phyloP scores from a whole-genome alignment of 495 filamentous ascomycete genomes.

The Penicillium ucsense region DNA sequence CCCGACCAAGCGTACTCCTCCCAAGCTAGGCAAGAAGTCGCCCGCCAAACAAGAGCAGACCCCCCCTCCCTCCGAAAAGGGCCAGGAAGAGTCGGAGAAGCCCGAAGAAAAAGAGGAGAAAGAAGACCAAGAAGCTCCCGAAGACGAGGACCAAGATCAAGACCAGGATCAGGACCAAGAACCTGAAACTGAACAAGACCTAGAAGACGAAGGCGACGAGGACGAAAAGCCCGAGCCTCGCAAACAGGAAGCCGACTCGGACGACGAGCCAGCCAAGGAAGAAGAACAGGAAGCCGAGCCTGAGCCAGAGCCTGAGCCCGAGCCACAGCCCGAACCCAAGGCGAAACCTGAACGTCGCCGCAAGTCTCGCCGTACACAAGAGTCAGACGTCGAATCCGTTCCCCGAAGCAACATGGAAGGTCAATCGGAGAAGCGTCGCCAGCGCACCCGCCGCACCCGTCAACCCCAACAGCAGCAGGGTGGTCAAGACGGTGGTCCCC shows the following conservation, averaged over 20 bases:
- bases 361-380: slow-evolving; percentile 22
- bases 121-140: slow-evolving; percentile 6
- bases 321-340: slow-evolving; percentile 21
- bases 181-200: background rate
- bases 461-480: slow-evolving; percentile 22
- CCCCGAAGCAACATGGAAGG: slow-evolving; percentile 29
- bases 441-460: slow-evolving; percentile 25
- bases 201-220: slow-evolving; percentile 8
- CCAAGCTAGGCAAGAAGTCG: slow-evolving; percentile 26
- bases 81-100: slow-evolving; percentile 1
- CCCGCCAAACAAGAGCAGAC: slow-evolving; percentile 28
- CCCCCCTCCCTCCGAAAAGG: slow-evolving; percentile 16
- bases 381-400: slow-evolving; percentile 29
- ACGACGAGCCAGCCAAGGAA: slow-evolving; percentile 4
- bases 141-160: slow-evolving; percentile 7
- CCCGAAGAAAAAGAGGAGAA: slow-evolving; percentile 8
- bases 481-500: slow-evolving; percentile 30
- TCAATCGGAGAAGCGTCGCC: slow-evolving; percentile 28
- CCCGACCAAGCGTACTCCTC: slow-evolving; percentile 22
- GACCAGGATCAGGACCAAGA: slow-evolving; percentile 11
- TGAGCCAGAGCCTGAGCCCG: slow-evolving; percentile 7
- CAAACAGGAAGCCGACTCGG: slow-evolving; percentile 10
- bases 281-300: slow-evolving; percentile 11
- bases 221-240: slow-evolving; percentile 6
- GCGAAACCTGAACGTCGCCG: slow-evolving; percentile 20